phyloP scores from a whole-genome alignment of 176 grass and related monocot genomes.

The Puccinellia tenuiflora region DNA sequence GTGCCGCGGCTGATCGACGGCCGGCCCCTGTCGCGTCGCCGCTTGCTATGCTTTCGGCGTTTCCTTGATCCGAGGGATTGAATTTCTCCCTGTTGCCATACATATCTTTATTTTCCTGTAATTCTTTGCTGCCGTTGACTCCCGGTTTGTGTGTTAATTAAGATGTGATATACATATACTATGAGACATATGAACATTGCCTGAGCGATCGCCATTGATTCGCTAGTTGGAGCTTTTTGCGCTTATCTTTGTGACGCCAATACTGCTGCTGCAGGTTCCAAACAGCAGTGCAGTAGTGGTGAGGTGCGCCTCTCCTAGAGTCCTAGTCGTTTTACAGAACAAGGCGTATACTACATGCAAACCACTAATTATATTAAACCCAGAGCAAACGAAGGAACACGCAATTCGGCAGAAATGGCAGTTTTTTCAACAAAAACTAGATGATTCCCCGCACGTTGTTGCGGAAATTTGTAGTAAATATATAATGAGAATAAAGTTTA shows the following conservation, averaged over 20 bases:
- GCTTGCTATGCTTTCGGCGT: neutral
- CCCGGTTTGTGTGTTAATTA: neutral
- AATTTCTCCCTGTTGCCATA: neutral
- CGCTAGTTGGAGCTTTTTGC: neutral
- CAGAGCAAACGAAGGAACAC: too few species aligned
- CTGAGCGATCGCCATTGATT: neutral
- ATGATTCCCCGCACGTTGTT: too few species aligned
- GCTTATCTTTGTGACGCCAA: neutral
- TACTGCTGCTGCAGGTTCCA: too few species aligned
- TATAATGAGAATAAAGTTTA: too few species aligned
- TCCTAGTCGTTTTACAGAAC: too few species aligned
- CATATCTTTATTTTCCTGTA: neutral
- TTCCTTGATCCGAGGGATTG: neutral
- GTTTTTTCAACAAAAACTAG: too few species aligned
- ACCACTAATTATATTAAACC: too few species aligned
- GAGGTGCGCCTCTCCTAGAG: neutral
- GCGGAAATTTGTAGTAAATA: too few species aligned
- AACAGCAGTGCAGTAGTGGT: too few species aligned
- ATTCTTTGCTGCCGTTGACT: neutral
- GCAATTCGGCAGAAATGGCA: too few species aligned
- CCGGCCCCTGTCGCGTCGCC: neutral
- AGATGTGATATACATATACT: neutral
- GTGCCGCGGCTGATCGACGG: slow-evolving; percentile 33
- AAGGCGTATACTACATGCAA: too few species aligned
- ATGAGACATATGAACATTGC: too few species aligned